phyloP scores from a whole-genome alignment of 805 yeast genomes.

The Teunomyces pallodes region DNA sequence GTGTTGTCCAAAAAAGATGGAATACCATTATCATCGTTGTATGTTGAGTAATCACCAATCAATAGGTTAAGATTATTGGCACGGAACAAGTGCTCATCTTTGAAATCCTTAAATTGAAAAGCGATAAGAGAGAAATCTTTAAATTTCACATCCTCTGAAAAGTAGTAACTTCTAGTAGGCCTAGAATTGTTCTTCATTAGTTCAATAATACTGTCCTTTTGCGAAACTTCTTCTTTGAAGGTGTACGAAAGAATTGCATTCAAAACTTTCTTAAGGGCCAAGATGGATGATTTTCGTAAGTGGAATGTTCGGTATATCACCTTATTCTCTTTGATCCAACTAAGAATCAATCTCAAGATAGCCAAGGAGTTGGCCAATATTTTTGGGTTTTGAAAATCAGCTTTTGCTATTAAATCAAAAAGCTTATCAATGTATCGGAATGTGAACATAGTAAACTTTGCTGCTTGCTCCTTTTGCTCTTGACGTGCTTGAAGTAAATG shows the following conservation, averaged over 20 bases:
- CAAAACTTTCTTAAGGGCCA: slow-evolving; percentile 12
- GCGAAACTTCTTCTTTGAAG: slow-evolving; percentile 23
- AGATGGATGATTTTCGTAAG: slow-evolving; percentile 9
- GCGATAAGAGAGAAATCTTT: slow-evolving; percentile 60
- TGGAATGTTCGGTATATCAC: slow-evolving; percentile 14
- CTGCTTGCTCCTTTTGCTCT: slow-evolving; percentile 5
- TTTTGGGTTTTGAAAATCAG: background rate
- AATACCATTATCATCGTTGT: slow-evolving; percentile 9
- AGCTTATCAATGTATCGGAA: slow-evolving; percentile 21
- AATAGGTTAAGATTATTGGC: slow-evolving; percentile 18
- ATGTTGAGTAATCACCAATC: slow-evolving; percentile 18
- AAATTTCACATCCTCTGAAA: slow-evolving; percentile 61
- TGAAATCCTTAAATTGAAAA: slow-evolving; percentile 56
- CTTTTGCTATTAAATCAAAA: slow-evolving; percentile 9
- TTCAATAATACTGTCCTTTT: slow-evolving; percentile 12
- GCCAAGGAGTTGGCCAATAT: slow-evolving; percentile 12
- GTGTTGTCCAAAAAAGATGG: slow-evolving; percentile 22
- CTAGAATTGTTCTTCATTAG: slow-evolving; percentile 18
- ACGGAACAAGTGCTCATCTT: slow-evolving; percentile 48
- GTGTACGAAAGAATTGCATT: slow-evolving; percentile 11
- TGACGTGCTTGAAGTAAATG: slow-evolving; percentile 10
- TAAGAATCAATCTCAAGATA: slow-evolving; percentile 44
- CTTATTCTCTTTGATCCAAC: slow-evolving; percentile 57
- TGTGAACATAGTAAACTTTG: slow-evolving; percentile 14
- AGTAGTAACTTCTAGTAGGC: slow-evolving; percentile 53